Evolutionary conservation across 768 basidiomycete genomes (phyloP), one percentile per base, ranked within the genome.

Genomic region (Clitopilus passeckerianus): DNA sequence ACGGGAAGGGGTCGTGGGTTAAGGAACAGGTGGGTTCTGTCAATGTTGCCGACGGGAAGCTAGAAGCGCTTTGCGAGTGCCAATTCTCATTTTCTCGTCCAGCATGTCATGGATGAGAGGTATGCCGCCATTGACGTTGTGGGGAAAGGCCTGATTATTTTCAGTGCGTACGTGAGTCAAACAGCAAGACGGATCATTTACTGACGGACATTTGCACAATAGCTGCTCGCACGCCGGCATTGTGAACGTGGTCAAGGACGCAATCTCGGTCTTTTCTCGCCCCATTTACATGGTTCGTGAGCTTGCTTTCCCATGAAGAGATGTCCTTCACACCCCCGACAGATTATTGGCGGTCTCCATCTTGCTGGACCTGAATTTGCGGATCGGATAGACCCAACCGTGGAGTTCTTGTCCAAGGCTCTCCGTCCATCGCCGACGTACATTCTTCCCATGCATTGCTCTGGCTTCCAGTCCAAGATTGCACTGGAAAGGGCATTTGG

Each of bases 101-200:
- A 93, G 89, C 78, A 87, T 54, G 84, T 94, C 63, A 85, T 87
- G 85, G 92, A 93, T 64, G 93, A 94, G 67, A 78, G 93, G 22
- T 94, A 93, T 67, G 85, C 82, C 53, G 86, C 75, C 0, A 73
- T 93, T 23, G 90, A 93, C 69, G 87, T 94, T 0, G 76, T 77
- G n/a, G 91, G 89, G 7, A 93, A 91, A 67, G 92, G 92, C 0
- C 71, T 93, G 57, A 80, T 93, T 22, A 78, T 94, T 58, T 92
- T 95, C 71, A 92, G 89, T 75, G 86, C 93, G 87, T 91, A 60
- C 70, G 90, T 79, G 27, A 18, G 35, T 5, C 16, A n/a, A 53
- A 16, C 37, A 22, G 27, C 33, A 53, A 16, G 5, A 6, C 6
- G 14, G 15, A 5, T 23, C 53, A 53, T 33, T 24, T 22, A 8